Conservation (phyloP, 805 yeast species). For the Yamadazyma tumulicola region DNA sequence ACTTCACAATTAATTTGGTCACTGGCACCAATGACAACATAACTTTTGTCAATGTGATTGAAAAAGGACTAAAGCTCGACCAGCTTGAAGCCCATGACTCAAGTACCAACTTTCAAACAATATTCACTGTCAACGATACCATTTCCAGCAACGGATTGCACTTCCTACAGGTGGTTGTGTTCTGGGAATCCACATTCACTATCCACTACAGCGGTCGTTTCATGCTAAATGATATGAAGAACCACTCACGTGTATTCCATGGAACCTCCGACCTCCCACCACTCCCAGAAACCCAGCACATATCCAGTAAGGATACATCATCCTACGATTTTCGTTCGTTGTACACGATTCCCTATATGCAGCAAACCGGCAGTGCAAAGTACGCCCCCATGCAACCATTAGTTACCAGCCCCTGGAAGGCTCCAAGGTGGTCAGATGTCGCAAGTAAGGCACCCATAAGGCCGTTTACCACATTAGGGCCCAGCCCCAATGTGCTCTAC, state of each 20-base stretch:
- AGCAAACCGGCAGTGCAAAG: conserved; percentile 11
- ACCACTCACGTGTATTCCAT: conserved; percentile 4
- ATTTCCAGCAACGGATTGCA: conserved; percentile 8
- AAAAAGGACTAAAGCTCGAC: no score
- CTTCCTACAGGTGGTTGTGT: conserved; percentile 10
- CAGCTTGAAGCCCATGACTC: conserved; percentile 2
- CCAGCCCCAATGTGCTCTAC: conserved; percentile 11
- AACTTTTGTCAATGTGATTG: not conserved
- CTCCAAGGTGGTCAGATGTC: conserved; percentile 5
- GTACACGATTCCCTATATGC: conserved; percentile 9
- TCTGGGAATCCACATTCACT: conserved; percentile 2
- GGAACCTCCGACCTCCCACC: conserved; percentile 11
- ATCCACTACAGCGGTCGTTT: conserved; percentile 14
- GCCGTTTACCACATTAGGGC: not conserved
- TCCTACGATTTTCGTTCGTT: conserved; percentile 1
- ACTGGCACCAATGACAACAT: conserved; percentile 13
- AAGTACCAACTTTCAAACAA: not conserved
- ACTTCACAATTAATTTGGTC: conserved; percentile 6
- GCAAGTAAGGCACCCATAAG: not conserved
- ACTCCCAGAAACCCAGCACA: conserved; percentile 1
- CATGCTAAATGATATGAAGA: conserved; percentile 5
- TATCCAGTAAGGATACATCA: not conserved
- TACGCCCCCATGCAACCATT: conserved; percentile 15
- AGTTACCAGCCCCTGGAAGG: conserved; percentile 7
- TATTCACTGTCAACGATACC: not conserved